These are phyloP conservation scores for Laguncularia racemosa DNA, from an alignment of 345 rosid species.

Conservation along the genomic window DNA sequence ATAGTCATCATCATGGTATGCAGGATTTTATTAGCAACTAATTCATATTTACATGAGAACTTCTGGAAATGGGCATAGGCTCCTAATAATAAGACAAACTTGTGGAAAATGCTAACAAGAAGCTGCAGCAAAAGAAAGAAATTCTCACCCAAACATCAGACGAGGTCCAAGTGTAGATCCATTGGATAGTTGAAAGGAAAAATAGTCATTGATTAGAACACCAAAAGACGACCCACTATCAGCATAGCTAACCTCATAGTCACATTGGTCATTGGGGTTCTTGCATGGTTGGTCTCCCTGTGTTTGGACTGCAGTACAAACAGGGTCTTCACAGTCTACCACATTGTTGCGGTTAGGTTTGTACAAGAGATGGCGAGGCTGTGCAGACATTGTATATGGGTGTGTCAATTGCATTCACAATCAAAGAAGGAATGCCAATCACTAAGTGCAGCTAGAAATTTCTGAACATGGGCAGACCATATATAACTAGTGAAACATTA, in stretches of 20 bases:
- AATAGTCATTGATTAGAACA: conserved; percentile 55
- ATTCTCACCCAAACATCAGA: conserved; percentile 69
- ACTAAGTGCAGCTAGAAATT: not conserved
- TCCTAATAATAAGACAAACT: too few species aligned
- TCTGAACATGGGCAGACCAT: too few species aligned
- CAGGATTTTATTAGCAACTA: too few species aligned
- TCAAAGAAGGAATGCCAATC: not conserved
- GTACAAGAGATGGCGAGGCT: conserved; percentile 59
- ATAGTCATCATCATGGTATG: not conserved
- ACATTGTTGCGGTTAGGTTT: conserved; percentile 49
- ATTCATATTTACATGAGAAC: too few species aligned
- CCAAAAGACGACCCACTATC: conserved; percentile 80
- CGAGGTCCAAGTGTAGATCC: conserved; percentile 38
- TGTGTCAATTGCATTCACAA: not conserved
- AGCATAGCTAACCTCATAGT: conserved; percentile 65
- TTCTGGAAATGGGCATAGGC: too few species aligned
- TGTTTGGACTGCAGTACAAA: conserved; percentile 39
- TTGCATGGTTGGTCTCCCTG: conserved; percentile 31
- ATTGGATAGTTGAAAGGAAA: conserved; percentile 42
- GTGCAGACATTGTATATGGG: conserved; percentile 6
- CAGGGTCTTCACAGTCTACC: conserved; percentile 37
- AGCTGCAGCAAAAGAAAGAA: not conserved
- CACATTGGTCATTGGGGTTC: conserved; percentile 60
- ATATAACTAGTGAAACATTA: not conserved
- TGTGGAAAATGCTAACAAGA: too few species aligned